A percentile compares a stretch with the other conserved stretches of the same genome.
phyloP scores from a whole-genome alignment of 108 stramenopile species.

The Skeletonema marinoi region DNA sequence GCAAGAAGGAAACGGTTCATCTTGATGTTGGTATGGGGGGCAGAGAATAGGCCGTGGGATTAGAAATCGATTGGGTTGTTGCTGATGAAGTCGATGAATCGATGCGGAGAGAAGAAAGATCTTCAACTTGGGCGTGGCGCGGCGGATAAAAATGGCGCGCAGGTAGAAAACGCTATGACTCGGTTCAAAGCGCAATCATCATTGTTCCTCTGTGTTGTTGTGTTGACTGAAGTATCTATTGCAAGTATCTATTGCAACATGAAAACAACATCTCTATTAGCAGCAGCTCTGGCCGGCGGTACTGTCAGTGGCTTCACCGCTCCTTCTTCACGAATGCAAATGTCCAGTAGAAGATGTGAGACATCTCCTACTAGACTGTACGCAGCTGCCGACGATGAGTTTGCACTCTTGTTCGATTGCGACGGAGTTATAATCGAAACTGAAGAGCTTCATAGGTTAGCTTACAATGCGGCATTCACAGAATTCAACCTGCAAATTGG shows the following conservation, averaged over 20 bases:
- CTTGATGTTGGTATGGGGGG: neutral
- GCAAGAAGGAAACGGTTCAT: slow-evolving; percentile 36
- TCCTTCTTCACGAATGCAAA: neutral
- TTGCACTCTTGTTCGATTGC: slow-evolving; percentile 89
- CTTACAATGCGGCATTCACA: slow-evolving; percentile 87
- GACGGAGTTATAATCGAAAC: slow-evolving; percentile 94
- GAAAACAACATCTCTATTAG: slow-evolving; percentile 14
- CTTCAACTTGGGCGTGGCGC: neutral
- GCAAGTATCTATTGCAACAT: too few relatives aligned
- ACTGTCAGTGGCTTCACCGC: neutral
- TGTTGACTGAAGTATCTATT: too few relatives aligned
- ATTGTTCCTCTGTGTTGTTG: neutral
- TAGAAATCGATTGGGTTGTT: too few relatives aligned
- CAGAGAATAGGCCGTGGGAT: neutral
- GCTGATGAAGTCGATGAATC: too few relatives aligned
- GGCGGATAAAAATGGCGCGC: neutral
- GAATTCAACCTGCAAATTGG: slow-evolving; percentile 65
- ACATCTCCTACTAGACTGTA: neutral
- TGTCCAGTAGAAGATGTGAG: neutral
- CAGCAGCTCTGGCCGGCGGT: neutral
- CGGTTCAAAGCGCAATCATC: too few relatives aligned
- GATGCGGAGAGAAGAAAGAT: neutral
- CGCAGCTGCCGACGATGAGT: slow-evolving; percentile 21
- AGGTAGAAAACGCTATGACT: too few relatives aligned
- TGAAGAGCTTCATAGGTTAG: slow-evolving; percentile 88